Evolutionary conservation across 2,329 filamentous ascomycete species (phyloP).

Genomic region (Thermomyces lanuginosus): DNA sequence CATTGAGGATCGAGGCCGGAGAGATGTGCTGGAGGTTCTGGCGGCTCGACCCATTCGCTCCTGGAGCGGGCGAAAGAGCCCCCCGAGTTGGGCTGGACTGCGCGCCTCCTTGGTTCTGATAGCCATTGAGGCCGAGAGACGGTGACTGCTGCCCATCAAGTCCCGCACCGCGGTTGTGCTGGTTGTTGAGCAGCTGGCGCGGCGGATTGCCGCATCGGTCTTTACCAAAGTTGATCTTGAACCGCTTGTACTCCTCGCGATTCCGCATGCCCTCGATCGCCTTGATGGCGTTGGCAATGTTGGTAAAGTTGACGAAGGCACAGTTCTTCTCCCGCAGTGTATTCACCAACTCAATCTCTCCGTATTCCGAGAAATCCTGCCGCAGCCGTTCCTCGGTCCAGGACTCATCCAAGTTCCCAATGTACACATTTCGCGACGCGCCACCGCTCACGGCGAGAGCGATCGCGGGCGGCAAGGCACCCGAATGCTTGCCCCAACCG

Average conservation of each 20-base stretch:
- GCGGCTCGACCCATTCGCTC: constrained; percentile 37
- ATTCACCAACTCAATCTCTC: constrained; percentile 96
- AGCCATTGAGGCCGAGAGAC: constrained; percentile 39
- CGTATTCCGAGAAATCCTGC: constrained; percentile 93
- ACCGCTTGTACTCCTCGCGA: constrained; percentile 90
- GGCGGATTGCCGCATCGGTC: constrained; percentile 94
- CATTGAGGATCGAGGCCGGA: constrained; percentile 61
- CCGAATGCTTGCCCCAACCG: constrained; percentile 98
- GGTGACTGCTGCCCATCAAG: constrained; percentile 40
- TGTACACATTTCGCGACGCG: constrained; percentile 95
- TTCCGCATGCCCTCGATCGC: constrained; percentile 90
- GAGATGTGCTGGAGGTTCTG: constrained; percentile 41
- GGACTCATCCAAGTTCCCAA: constrained; percentile 90
- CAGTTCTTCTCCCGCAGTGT: constrained; percentile 96
- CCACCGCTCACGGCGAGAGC: constrained; percentile 90
- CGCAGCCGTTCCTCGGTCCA: constrained; percentile 93
- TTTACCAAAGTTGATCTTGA: constrained; percentile 99
- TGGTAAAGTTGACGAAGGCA: constrained; percentile 98
- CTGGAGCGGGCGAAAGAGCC: constrained; percentile 37
- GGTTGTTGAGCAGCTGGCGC: constrained; percentile 56
- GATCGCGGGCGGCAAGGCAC: constrained; percentile 86
- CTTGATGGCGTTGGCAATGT: constrained; percentile 99
- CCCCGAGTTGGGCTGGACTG: constrained; percentile 46
- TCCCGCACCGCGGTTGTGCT: constrained; percentile 46
- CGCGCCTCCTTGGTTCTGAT: constrained; percentile 39